Conservation (phyloP, 2,329 filamentous ascomycete species). For the Diaporthe longicolla region DNA sequence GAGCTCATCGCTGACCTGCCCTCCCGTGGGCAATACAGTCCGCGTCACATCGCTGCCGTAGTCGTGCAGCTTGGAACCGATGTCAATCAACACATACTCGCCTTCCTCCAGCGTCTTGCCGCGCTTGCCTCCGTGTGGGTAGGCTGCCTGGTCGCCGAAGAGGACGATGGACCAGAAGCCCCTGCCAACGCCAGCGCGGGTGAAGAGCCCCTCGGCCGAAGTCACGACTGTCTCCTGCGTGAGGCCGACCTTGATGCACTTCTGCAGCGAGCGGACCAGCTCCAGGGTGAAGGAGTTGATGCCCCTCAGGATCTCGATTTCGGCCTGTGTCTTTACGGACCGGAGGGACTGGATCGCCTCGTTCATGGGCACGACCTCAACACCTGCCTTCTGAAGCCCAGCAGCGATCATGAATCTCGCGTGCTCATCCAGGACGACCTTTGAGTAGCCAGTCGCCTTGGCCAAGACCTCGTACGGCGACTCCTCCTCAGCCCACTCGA, state of each 20-base stretch:
- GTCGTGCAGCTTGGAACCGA: conserved; percentile 49
- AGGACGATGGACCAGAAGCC: conserved; percentile 50
- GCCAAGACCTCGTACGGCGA: conserved; percentile 48
- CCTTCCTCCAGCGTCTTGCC: conserved; percentile 47
- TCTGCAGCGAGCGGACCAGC: conserved; percentile 48
- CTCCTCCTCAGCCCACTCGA: conserved; percentile 49
- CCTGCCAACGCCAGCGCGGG: conserved; percentile 47
- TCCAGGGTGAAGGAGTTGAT: conserved; percentile 50
- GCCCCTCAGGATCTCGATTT: conserved; percentile 48
- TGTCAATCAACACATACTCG: conserved; percentile 51
- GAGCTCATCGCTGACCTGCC: conserved; percentile 46
- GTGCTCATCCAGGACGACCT: conserved; percentile 51
- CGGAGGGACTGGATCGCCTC: conserved; percentile 47
- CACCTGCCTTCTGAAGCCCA: conserved; percentile 46
- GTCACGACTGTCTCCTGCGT: conserved; percentile 48
- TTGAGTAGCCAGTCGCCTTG: conserved; percentile 43
- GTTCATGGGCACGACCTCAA: conserved; percentile 50
- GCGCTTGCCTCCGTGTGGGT: conserved; percentile 49
- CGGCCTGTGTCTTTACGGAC: conserved; percentile 49
- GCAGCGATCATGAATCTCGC: conserved; percentile 50
- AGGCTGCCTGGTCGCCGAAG: conserved; percentile 50
- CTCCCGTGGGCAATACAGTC: conserved; percentile 48
- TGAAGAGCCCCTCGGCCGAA: conserved; percentile 45
- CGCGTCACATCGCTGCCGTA: conserved; percentile 51
- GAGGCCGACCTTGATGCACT: conserved; percentile 47